Base-by-base conservation (phyloP, 1,139 yeast genomes). In the Pichia sp. region DNA sequence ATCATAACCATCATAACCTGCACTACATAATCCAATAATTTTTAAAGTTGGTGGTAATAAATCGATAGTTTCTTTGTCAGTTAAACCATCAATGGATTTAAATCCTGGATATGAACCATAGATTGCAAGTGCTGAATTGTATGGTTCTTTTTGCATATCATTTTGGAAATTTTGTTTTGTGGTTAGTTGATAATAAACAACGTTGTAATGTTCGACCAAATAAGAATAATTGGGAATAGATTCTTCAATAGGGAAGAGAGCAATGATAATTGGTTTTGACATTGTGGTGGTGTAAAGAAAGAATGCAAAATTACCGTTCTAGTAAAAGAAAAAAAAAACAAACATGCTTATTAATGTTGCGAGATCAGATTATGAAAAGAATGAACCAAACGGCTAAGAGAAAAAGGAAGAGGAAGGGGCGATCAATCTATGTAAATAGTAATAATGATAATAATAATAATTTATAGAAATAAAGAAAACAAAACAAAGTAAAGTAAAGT, bases 81-180 rank as follows among this genome's bases (percentile, higher is more conserved):
- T 21, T 5, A 79, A 69, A 0, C 78, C 80, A 2, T 80, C 82
- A 10, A 76, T 46, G 3, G 61, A 58, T 1, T 56, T 54, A 46
- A 79, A 70, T 1, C 84, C 79, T 32, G 69, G 66, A 74, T 85
- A 83, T 0, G 82, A 78, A 3, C 75, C 77, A 66, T 80, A 81
- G 24, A 81, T 69, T 6, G 80, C 87, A 25, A 65, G 65, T 24
- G 79, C 61, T 41, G 72, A 65, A n/a, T 51, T 50, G 39, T 68
- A 64, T 35, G 52, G 50, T 5, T 35, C 35, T 4, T 15, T 44
- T n/a, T 48, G 42, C 59, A 80, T 41, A 37, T 64, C 66, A 2
- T 43, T 26, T 6, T 70, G 48, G 20, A 75, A 57, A 46, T 69
- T 68, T 23, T 68, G 68, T 37, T 62, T 55, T 2, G 74, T 59